Evolutionary conservation across 805 yeast species (phyloP).

Genomic region (Metschnikowia dekortorum): DNA sequence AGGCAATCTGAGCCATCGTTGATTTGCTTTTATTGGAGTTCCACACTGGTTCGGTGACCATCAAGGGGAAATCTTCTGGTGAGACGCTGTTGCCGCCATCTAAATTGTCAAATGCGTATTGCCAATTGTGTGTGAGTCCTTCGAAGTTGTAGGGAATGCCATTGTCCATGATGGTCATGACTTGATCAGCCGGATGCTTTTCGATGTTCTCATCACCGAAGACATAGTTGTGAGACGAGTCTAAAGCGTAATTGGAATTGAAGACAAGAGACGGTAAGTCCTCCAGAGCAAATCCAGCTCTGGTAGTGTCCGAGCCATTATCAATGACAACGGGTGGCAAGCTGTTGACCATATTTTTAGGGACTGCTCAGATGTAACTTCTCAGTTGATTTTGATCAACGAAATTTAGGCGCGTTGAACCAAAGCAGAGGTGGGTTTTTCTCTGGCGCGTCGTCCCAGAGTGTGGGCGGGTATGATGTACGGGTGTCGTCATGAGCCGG

Average conservation of each 20-base stretch:
- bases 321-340: constrained; percentile 68
- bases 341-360: constrained; percentile 23
- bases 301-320: constrained; percentile 58
- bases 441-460: constrained; percentile 1
- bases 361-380: background rate
- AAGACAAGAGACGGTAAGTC: constrained; percentile 58
- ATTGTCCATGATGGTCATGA: constrained; percentile 57
- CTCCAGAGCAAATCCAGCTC: constrained; percentile 66
- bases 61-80: constrained; percentile 63
- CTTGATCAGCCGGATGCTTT: constrained; percentile 41
- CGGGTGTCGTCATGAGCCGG: background rate
- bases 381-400: background rate
- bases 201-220: constrained; percentile 48
- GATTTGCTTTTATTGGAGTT: constrained; percentile 54
- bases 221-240: constrained; percentile 25
- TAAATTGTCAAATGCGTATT: constrained; percentile 52
- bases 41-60: constrained; percentile 64
- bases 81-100: constrained; percentile 39
- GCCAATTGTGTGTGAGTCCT: constrained; percentile 63
- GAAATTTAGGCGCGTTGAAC: background rate
- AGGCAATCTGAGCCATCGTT: constrained; percentile 64
- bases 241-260: constrained; percentile 51
- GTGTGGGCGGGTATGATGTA: background rate
- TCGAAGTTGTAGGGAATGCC: constrained; percentile 74
- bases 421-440: background rate